Percentiles rank a stretch among this genome's conserved stretches.
Evolutionary conservation across 2,329 filamentous ascomycete genomes (phyloP).

Genomic region (Cladosporium sp.): DNA sequence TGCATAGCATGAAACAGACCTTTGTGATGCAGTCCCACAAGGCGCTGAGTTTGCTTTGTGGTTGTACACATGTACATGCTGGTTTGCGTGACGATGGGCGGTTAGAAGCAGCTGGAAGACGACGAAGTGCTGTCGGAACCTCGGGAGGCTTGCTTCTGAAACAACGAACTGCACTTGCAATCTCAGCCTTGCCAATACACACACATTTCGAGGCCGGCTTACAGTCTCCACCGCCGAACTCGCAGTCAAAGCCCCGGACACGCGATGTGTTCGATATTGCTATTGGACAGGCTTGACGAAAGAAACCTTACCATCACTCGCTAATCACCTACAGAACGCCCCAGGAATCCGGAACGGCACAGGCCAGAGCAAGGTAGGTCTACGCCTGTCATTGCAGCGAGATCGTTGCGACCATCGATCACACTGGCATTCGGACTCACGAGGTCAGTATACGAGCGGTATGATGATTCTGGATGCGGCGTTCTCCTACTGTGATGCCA

Average conservation of each 20-base stretch:
- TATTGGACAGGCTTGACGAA: background rate
- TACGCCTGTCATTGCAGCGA: too few relatives aligned
- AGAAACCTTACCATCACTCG: background rate
- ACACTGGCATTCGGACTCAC: too few relatives aligned
- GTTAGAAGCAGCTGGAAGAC: background rate
- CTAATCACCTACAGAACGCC: background rate
- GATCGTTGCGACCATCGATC: too few relatives aligned
- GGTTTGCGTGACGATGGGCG: background rate
- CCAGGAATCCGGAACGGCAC: background rate
- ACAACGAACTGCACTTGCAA: slow-evolving; percentile 1
- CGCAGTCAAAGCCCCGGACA: background rate
- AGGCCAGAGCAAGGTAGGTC: background rate
- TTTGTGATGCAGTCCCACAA: background rate
- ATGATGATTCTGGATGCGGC: background rate
- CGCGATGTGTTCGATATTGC: background rate
- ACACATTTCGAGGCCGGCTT: background rate
- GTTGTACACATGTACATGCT: background rate
- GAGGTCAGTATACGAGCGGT: background rate
- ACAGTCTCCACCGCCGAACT: background rate
- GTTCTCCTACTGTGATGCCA: too few relatives aligned
- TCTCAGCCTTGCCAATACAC: slow-evolving; percentile 7
- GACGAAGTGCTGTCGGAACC: slow-evolving; percentile 5
- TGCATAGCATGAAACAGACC: slow-evolving; percentile 5
- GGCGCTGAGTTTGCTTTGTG: background rate
- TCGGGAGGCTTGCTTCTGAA: slow-evolving; percentile 9